A percentile compares a stretch with the other conserved stretches of the same genome.
Conservation (phyloP, 1,284 basidiomycete genomes). For the Pisolithus thermaeus region DNA sequence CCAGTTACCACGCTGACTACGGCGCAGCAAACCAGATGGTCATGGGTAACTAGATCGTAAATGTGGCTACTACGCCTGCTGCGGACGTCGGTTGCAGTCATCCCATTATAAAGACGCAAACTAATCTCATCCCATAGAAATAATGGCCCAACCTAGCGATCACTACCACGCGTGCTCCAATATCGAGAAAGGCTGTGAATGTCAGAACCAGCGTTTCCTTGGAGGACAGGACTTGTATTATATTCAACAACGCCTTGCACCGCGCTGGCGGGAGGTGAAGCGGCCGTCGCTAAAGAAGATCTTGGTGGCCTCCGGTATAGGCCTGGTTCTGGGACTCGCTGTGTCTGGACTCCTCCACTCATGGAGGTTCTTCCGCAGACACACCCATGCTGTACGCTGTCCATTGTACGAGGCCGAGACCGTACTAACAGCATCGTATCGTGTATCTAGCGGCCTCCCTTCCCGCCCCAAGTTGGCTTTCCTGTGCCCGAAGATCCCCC, state of each 20-base stretch:
- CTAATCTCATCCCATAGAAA: no score
- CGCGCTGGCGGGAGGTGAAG: not conserved
- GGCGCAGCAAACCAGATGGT: no score
- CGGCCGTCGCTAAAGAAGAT: not conserved
- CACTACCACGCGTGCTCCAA: no score
- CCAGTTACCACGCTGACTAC: no score
- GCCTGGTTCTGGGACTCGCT: not conserved
- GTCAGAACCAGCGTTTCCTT: no score
- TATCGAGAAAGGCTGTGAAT: no score
- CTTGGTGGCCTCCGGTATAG: not conserved
- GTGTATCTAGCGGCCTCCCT: constrained; percentile 4
- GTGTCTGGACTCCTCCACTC: not conserved
- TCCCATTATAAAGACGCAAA: no score
- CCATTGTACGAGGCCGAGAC: not conserved
- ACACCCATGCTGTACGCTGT: not conserved
- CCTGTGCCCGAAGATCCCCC: not conserved
- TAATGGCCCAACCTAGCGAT: no score
- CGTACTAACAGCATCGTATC: not conserved
- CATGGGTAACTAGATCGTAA: no score
- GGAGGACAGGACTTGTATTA: not conserved
- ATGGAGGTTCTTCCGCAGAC: not conserved
- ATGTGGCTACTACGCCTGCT: no score
- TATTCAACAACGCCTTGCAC: not conserved
- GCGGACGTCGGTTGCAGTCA: not conserved
- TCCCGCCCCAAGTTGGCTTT: not conserved